phyloP scores from a whole-genome alignment of 2,329 filamentous ascomycete genomes.

The Botrytis fabae region DNA sequence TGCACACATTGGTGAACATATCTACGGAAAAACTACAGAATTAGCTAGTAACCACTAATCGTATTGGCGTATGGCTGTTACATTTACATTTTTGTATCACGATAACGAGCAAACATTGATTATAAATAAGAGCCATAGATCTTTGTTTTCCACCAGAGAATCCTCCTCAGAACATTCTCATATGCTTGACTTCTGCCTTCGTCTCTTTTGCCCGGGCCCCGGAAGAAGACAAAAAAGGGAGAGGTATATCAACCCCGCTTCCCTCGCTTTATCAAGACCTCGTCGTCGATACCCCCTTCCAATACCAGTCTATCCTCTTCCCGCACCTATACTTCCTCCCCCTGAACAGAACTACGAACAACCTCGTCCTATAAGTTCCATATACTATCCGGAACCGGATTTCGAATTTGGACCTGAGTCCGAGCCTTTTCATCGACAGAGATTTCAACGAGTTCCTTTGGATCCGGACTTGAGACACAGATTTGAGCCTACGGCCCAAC shows the following conservation, averaged over 20 bases:
- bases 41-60: background rate
- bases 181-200: conserved; percentile 21
- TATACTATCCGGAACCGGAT: background rate
- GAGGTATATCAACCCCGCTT: background rate
- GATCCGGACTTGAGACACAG: background rate
- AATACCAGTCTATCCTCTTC: background rate
- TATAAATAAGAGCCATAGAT: background rate
- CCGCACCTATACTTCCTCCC: background rate
- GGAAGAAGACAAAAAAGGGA: conserved; percentile 14
- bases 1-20: background rate
- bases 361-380: background rate
- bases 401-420: background rate
- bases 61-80: background rate
- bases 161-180: background rate
- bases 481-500: background rate
- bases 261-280: background rate
- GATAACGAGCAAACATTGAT: background rate
- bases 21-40: background rate
- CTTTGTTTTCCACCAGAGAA: background rate
- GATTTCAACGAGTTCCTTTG: background rate
- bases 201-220: conserved; percentile 16
- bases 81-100: background rate
- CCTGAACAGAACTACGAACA: background rate
- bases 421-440: background rate
- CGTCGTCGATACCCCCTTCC: conserved; percentile 4